Conservation (phyloP, 2,329 filamentous ascomycete species). For the Tolypocladium ovalisporum region DNA sequence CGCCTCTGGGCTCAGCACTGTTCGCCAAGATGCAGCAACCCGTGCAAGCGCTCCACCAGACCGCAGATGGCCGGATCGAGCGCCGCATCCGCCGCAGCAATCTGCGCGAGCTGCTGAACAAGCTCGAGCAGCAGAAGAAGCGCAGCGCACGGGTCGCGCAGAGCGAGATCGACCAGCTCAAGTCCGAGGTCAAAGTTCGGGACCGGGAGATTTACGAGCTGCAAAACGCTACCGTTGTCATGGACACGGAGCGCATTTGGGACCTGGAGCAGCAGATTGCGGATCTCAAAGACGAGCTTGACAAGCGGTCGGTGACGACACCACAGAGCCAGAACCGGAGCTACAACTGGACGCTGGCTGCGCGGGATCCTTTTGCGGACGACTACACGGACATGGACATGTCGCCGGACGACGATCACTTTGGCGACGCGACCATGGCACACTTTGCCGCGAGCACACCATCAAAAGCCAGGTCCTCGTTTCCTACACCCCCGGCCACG, state of each 20-base stretch:
- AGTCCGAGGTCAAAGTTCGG: slow-evolving; percentile 33
- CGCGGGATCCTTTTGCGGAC: slow-evolving; percentile 32
- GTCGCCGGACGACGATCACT: slow-evolving; percentile 20
- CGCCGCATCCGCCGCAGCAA: slow-evolving; percentile 44
- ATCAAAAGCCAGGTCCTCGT: slow-evolving; percentile 30
- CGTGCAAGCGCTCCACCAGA: slow-evolving; percentile 34
- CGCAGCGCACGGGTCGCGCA: slow-evolving; percentile 25
- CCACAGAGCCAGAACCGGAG: slow-evolving; percentile 6
- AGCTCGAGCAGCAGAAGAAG: slow-evolving; percentile 35
- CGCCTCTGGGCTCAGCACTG: slow-evolving; percentile 4
- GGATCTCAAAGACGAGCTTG: slow-evolving; percentile 21
- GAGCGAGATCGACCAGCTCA: slow-evolving; percentile 38
- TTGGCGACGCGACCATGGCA: slow-evolving; percentile 39
- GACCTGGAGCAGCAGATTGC: slow-evolving; percentile 28
- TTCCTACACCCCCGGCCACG: slow-evolving; percentile 45
- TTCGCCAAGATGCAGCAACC: slow-evolving; percentile 20
- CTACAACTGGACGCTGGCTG: slow-evolving; percentile 41
- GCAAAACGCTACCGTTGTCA: slow-evolving; percentile 35
- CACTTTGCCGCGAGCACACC: slow-evolving; percentile 43
- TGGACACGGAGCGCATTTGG: slow-evolving; percentile 36
- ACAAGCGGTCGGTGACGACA: slow-evolving; percentile 8
- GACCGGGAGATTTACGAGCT: slow-evolving; percentile 43
- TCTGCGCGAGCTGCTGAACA: slow-evolving; percentile 47
- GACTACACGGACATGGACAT: slow-evolving; percentile 26
- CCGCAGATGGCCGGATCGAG: slow-evolving; percentile 45